phyloP scores from a whole-genome alignment of 345 rosid species.

The Rhodomyrtus tomentosa region DNA sequence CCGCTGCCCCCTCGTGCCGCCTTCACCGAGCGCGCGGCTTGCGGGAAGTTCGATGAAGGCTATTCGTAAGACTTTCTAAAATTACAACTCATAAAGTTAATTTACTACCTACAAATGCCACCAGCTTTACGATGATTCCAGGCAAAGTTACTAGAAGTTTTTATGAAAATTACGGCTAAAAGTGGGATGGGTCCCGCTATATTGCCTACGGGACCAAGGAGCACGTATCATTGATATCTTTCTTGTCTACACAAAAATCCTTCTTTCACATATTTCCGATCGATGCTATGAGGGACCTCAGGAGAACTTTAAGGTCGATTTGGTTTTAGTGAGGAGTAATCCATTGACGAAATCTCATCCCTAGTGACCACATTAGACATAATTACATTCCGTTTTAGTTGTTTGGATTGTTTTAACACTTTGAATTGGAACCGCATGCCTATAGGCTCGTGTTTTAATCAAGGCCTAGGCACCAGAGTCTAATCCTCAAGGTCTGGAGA shows the following conservation, averaged over 20 bases:
- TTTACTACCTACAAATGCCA: background rate
- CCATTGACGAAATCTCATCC: background rate
- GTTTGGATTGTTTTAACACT: background rate
- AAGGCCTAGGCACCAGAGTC: background rate
- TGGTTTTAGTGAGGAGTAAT: too few relatives aligned
- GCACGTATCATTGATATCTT: background rate
- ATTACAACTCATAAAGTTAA: background rate
- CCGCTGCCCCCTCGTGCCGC: too few relatives aligned
- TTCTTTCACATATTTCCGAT: too few relatives aligned
- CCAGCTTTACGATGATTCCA: background rate
- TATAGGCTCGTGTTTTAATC: background rate
- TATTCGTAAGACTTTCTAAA: too few relatives aligned
- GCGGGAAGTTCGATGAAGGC: too few relatives aligned
- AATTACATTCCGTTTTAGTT: background rate
- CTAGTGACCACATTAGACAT: background rate
- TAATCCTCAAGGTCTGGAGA: background rate
- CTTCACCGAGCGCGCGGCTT: too few relatives aligned
- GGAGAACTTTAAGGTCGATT: too few relatives aligned
- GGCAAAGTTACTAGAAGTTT: background rate
- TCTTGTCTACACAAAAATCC: background rate
- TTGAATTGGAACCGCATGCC: background rate
- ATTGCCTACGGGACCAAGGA: background rate
- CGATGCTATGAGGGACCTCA: background rate
- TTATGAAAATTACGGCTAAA: background rate
- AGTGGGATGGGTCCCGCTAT: background rate